phyloP scores from a whole-genome alignment of 306 rosid species.

The Corylus avellana region DNA sequence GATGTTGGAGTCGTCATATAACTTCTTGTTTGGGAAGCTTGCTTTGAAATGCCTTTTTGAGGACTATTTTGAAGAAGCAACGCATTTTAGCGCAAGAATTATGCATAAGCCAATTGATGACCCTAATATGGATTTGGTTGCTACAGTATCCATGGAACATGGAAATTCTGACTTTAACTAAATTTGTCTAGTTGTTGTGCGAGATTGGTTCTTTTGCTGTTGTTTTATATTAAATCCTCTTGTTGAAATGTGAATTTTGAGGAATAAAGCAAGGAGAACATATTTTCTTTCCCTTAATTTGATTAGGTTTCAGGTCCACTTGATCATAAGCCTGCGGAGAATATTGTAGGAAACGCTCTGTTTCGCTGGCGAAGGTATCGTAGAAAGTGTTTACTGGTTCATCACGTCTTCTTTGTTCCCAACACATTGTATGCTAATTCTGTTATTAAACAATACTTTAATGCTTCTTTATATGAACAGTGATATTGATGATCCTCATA shows the following conservation, averaged over 20 bases:
- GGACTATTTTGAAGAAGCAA: conserved; percentile 75
- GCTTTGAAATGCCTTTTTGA: conserved; percentile 78
- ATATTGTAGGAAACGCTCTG: conserved; percentile 63
- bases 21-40: conserved; percentile 80
- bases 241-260: not conserved
- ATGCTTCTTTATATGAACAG: conserved; percentile 43
- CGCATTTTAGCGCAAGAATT: conserved; percentile 66
- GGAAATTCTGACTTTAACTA: not conserved
- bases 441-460: not conserved
- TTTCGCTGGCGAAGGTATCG: conserved; percentile 96
- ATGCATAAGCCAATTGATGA: conserved; percentile 97
- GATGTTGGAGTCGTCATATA: conserved; percentile 88
- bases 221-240: not conserved
- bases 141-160: conserved; percentile 60
- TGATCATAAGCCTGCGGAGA: conserved; percentile 66
- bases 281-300: conserved; percentile 35
- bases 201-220: not conserved
- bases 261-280: conserved; percentile 6
- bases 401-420: conserved; percentile 9
- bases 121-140: conserved; percentile 90
- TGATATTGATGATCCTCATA: conserved; percentile 83
- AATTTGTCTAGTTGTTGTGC: not conserved
- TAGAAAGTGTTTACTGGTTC: conserved; percentile 3
- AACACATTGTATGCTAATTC: not conserved
- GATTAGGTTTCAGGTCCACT: conserved; percentile 89